A percentile compares a stretch with the other conserved stretches of the same genome.
Conservation (phyloP, 495 filamentous ascomycete genomes). For the Aspergillus kassunensis region DNA sequence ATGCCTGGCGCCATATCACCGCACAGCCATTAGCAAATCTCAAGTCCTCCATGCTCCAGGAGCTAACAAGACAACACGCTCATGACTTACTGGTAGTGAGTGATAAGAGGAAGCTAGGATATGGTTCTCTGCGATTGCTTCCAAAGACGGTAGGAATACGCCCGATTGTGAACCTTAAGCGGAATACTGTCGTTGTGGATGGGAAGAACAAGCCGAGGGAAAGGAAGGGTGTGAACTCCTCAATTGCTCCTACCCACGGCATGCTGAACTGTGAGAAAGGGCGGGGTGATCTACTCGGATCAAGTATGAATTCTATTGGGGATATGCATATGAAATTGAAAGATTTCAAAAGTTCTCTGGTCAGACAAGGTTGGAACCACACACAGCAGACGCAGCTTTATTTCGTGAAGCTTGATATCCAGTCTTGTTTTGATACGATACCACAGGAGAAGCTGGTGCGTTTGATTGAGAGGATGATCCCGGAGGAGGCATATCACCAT, state of each 20-base stretch:
- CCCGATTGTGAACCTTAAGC: slow-evolving; percentile 81
- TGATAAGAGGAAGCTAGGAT: slow-evolving; percentile 60
- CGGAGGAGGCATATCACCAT: slow-evolving; percentile 65
- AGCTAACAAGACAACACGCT: slow-evolving; percentile 59
- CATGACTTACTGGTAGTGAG: slow-evolving; percentile 46
- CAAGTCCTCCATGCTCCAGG: slow-evolving; percentile 74
- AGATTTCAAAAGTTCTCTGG: slow-evolving; percentile 52
- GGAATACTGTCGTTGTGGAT: slow-evolving; percentile 52
- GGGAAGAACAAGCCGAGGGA: slow-evolving; percentile 46
- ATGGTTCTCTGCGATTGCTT: slow-evolving; percentile 73
- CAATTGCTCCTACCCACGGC: slow-evolving; percentile 69
- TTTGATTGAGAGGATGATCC: slow-evolving; percentile 60
- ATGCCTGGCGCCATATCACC: slow-evolving; percentile 75
- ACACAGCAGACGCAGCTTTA: slow-evolving; percentile 47
- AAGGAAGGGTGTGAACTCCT: slow-evolving; percentile 74
- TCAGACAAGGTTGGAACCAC: background rate
- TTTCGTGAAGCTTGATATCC: slow-evolving; percentile 90
- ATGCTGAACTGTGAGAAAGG: slow-evolving; percentile 74
- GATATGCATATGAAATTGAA: slow-evolving; percentile 79
- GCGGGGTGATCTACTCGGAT: slow-evolving; percentile 61
- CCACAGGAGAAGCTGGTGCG: slow-evolving; percentile 71
- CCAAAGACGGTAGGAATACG: slow-evolving; percentile 70
- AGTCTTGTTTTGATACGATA: slow-evolving; percentile 93
- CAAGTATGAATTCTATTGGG: slow-evolving; percentile 71
- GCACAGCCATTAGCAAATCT: slow-evolving; percentile 67